These are phyloP conservation scores for Linum lewisii DNA, from an alignment of 345 rosid genomes.

Conservation along the genomic window DNA sequence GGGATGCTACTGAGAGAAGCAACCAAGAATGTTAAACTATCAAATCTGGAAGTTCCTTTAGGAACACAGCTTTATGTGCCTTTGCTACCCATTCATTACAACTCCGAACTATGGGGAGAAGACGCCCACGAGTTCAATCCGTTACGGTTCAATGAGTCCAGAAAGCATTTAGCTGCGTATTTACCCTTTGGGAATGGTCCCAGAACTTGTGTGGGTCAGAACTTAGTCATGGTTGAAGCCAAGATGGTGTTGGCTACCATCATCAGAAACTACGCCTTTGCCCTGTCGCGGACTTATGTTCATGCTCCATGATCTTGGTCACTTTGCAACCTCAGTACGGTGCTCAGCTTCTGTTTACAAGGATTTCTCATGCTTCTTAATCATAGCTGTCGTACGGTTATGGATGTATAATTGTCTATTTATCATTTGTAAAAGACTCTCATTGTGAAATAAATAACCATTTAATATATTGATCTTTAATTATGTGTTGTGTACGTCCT, in stretches of 20 bases:
- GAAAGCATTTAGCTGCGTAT: background rate
- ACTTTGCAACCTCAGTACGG: constrained; percentile 1
- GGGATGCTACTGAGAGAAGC: background rate
- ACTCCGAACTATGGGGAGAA: background rate
- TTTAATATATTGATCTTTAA: too few species aligned
- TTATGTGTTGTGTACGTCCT: too few species aligned
- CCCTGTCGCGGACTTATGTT: background rate
- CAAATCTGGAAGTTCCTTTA: background rate
- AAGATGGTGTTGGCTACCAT: background rate
- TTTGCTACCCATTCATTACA: background rate
- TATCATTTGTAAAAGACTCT: too few species aligned
- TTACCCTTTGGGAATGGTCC: background rate
- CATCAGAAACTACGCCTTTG: background rate
- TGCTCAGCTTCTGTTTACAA: background rate
- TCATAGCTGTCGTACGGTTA: too few species aligned
- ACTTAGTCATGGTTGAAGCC: constrained; percentile 1
- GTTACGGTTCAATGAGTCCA: background rate
- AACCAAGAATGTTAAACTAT: background rate
- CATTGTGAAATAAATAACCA: too few species aligned
- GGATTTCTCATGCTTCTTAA: too few species aligned
- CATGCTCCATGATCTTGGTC: background rate
- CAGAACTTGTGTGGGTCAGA: constrained; percentile 1
- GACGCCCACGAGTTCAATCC: constrained; percentile 1
- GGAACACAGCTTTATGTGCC: background rate
- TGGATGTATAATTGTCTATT: too few species aligned